phyloP scores from a whole-genome alignment of 208 protist species.

The Trypanosoma vivax region DNA sequence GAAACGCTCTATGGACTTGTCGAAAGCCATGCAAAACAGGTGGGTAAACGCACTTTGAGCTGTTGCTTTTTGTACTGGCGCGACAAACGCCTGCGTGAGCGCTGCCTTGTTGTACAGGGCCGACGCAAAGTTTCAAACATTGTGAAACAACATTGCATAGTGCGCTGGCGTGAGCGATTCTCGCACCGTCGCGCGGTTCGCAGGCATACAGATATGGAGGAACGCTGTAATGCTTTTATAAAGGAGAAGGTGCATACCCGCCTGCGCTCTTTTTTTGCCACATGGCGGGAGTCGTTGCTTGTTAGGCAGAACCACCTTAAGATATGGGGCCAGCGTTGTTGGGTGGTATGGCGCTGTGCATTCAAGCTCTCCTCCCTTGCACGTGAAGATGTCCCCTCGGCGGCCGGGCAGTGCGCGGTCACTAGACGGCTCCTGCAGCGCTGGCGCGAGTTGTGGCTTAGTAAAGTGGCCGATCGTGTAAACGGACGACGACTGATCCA shows the following conservation, averaged over 20 bases:
- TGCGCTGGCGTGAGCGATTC: conserved; percentile 18
- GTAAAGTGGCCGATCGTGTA: conserved; percentile 5
- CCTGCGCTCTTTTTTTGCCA: not conserved
- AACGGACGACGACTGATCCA: not conserved
- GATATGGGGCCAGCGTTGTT: conserved; percentile 6
- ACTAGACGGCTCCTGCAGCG: not conserved
- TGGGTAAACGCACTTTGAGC: not conserved
- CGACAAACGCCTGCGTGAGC: conserved; percentile 28
- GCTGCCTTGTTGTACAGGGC: conserved; percentile 20
- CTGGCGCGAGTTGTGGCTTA: conserved; percentile 1
- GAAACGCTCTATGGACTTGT: conserved; percentile 4
- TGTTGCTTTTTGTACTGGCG: conserved; percentile 20
- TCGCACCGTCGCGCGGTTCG: not conserved
- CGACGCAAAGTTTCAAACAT: not conserved
- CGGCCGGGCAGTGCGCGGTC: not conserved
- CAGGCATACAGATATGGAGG: conserved; percentile 14
- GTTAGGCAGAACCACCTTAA: conserved; percentile 6
- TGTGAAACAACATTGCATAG: conserved; percentile 13
- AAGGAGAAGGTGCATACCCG: not conserved
- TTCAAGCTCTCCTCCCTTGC: conserved; percentile 10
- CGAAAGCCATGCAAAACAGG: conserved; percentile 1
- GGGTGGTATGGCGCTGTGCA: conserved; percentile 9
- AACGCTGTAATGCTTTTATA: conserved; percentile 22
- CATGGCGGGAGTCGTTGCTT: conserved; percentile 13
- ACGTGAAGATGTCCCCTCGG: not conserved